Base-by-base conservation (phyloP, 164 flowering plant genomes). In the Magnolia sinica region DNA sequence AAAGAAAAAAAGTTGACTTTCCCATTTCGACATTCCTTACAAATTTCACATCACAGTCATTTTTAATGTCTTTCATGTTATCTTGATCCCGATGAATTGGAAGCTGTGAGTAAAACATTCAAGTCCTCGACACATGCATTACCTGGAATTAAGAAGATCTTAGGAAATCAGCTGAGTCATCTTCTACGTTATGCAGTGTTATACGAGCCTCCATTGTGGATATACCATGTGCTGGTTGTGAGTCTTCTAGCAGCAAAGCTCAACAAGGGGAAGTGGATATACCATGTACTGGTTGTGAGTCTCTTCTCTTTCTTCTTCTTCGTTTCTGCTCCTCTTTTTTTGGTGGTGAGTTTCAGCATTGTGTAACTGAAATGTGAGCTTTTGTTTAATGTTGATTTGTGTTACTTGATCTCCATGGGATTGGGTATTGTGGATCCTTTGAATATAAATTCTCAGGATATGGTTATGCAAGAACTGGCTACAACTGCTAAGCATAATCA, bases 41-140 rank as follows among this genome's bases (percentile, higher is more conserved):
- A 18, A 58, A 37, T 11, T 37, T 52, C 13, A 50, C 27, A 22
- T 67, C 11, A n/a, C 64, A 50, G 29, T 79, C 65, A 66, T 64
- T 37, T 11, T 19, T 45, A 11, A 27, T 27, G 8, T 71, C 16
- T 67, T 61, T 52, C 74, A 27, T 23, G 31, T 70, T 29, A 50
- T 70, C 86, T 96, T 50, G 98, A 96, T 61, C 79, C 94, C 73
- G 98, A 94, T 19, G 99, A 96, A 86, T 78, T 96, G 83, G 87
- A 94, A 50, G 77, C 85, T 83, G 89, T 96, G 79, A 90, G 87
- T 66, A 87, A 83, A 72, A 88, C 91, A 79, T 78, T 68, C 73
- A 90, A 80, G 78, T 73, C 79, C 75, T 81, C 37, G 29, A 80
- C 77, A 64, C 79, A 76, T 64, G 16, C 65, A 49, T 83, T 94